A percentile compares a stretch with the other conserved stretches of the same genome.
Conservation (phyloP, 2,329 filamentous ascomycete genomes). For the Calonectria ilicicola region DNA sequence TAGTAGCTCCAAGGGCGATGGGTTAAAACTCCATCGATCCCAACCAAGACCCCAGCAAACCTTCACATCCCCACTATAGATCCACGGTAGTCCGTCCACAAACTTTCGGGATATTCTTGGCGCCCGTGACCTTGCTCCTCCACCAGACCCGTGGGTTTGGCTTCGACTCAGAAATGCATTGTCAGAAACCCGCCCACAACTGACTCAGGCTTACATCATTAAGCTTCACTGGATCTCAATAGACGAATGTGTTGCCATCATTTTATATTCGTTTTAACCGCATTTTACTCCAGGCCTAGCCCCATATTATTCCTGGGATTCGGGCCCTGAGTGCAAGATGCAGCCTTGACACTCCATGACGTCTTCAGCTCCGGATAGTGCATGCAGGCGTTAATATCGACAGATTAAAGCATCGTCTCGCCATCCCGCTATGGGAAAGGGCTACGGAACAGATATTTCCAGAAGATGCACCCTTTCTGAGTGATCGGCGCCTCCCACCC, state of each 20-base stretch:
- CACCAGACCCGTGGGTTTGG: neutral
- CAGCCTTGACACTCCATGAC: neutral
- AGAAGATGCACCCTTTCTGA: neutral
- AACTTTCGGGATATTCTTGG: constrained; percentile 30
- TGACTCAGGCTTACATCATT: neutral
- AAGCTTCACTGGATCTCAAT: neutral
- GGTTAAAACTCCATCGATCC: constrained; percentile 31
- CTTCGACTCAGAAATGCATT: neutral
- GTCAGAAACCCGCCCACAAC: no score
- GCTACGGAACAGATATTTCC: neutral
- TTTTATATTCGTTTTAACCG: neutral
- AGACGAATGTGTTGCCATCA: neutral
- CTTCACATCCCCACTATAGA: neutral
- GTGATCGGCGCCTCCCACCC: constrained; percentile 4
- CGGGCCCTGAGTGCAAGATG: neutral
- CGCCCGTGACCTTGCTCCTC: constrained; percentile 8
- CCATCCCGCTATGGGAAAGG: neutral
- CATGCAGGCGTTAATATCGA: neutral
- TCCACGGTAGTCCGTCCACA: constrained; percentile 26
- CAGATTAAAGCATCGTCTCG: neutral
- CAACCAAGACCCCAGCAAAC: neutral
- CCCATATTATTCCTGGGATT: neutral
- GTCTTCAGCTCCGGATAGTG: neutral
- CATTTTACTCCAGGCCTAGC: neutral
- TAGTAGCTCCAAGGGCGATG: constrained; percentile 11